These are phyloP conservation scores for Alternaria tenuissima DNA, from an alignment of 2,329 filamentous ascomycete genomes.

Conservation along the genomic window DNA sequence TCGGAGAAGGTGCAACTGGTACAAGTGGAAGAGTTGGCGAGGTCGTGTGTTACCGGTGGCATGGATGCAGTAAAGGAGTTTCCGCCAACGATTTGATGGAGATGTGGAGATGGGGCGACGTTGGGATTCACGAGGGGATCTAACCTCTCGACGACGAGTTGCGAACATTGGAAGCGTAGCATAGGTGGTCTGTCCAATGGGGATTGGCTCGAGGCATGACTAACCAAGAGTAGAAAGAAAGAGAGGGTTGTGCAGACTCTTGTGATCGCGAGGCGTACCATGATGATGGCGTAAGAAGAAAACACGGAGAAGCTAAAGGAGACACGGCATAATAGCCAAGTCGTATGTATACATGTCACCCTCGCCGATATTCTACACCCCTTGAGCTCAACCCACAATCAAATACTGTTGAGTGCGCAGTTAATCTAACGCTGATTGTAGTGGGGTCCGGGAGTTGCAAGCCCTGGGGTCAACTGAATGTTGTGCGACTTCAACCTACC, in stretches of 20 bases:
- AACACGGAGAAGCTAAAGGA: neutral
- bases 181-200: conserved; percentile 8
- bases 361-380: too few species aligned
- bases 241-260: neutral
- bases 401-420: neutral
- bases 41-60: conserved; percentile 33
- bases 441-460: neutral
- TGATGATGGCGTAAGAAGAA: neutral
- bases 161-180: conserved; percentile 37
- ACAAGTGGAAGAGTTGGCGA: conserved; percentile 45
- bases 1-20: conserved; percentile 44
- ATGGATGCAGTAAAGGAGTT: conserved; percentile 47
- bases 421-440: neutral
- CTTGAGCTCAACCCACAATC: neutral
- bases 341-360: neutral
- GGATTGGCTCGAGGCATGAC: neutral
- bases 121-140: conserved; percentile 37
- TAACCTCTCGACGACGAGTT: conserved; percentile 36
- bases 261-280: neutral
- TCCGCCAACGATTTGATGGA: conserved; percentile 35
- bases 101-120: conserved; percentile 31
- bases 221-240: neutral
- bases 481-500: neutral
- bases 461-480: neutral
- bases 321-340: neutral